A percentile compares a stretch with the other conserved stretches of the same genome.
These are phyloP conservation scores for Nepenthes mirabilis DNA, from an alignment of 148 eudicot species.

Conservation along the genomic window DNA sequence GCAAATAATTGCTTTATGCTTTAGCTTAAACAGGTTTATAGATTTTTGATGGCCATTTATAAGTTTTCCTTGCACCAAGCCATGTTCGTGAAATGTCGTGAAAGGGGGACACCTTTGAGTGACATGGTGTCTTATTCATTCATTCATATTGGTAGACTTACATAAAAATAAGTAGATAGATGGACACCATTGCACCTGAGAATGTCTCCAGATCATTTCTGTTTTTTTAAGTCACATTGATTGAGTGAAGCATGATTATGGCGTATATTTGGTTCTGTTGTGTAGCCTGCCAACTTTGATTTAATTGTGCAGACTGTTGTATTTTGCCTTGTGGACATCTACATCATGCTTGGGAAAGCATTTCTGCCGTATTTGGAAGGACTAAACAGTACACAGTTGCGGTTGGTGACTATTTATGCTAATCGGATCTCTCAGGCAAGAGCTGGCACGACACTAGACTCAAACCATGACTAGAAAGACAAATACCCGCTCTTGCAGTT, in stretches of 20 bases:
- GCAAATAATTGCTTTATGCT: no score
- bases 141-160: no score
- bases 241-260: neutral
- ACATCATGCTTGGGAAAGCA: conserved; percentile 85
- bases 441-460: conserved; percentile 63
- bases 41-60: no score
- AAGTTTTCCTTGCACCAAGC: no score
- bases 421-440: conserved; percentile 95
- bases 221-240: no score
- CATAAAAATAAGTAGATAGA: no score
- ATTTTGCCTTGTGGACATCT: conserved; percentile 94
- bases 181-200: no score
- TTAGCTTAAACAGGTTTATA: no score
- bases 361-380: conserved; percentile 92
- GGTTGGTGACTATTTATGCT: conserved; percentile 90
- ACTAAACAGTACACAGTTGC: conserved; percentile 83
- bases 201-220: no score
- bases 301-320: conserved; percentile 72
- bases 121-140: no score
- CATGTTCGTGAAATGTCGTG: no score
- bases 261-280: neutral
- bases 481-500: conserved; percentile 7
- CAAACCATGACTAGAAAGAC: conserved; percentile 2
- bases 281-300: neutral
- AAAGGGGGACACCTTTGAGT: no score